A percentile compares a stretch with the other conserved stretches of the same genome.
Evolutionary conservation across 1,139 yeast genomes (phyloP).

Genomic region (Candida albicans): DNA sequence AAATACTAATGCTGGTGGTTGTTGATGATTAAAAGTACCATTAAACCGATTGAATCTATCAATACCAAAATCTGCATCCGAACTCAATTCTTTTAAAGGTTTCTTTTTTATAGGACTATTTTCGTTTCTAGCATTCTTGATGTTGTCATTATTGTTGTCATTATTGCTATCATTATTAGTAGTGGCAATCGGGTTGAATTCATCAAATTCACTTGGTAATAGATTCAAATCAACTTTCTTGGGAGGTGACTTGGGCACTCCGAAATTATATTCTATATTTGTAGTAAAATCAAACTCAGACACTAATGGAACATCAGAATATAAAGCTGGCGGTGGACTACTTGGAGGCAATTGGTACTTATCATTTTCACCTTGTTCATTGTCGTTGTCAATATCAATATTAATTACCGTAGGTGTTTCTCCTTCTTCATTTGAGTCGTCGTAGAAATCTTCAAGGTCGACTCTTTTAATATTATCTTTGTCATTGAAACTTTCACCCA

Average conservation of each 20-base stretch:
- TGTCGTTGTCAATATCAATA: conserved; percentile 13
- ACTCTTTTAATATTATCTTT: conserved; percentile 44
- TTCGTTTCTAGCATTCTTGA: too few relatives aligned
- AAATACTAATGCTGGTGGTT: conserved; percentile 22
- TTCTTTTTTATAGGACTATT: conserved; percentile 1
- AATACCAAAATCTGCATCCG: conserved; percentile 50
- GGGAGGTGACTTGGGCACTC: conserved; percentile 31
- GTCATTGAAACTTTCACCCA: conserved; percentile 49
- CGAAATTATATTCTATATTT: conserved; percentile 18
- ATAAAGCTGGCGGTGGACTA: conserved; percentile 25
- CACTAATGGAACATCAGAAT: conserved; percentile 19
- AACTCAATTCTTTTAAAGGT: conserved; percentile 23
- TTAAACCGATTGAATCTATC: conserved; percentile 45
- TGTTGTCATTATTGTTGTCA: too few relatives aligned
- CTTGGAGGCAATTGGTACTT: conserved; percentile 27
- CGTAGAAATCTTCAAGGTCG: conserved; percentile 18
- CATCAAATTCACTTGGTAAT: conserved; percentile 2
- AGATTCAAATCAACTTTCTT: conserved; percentile 11
- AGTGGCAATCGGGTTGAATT: background rate
- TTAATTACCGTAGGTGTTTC: conserved; percentile 11
- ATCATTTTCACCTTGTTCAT: conserved; percentile 16
- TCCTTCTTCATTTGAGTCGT: conserved; percentile 10
- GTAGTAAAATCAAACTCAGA: conserved; percentile 31
- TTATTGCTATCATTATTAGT: too few relatives aligned
- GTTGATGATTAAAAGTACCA: conserved; percentile 25